Percentiles rank a stretch among this genome's conserved stretches.
Conservation (phyloP, 805 yeast genomes). For the Candida succiphila region DNA sequence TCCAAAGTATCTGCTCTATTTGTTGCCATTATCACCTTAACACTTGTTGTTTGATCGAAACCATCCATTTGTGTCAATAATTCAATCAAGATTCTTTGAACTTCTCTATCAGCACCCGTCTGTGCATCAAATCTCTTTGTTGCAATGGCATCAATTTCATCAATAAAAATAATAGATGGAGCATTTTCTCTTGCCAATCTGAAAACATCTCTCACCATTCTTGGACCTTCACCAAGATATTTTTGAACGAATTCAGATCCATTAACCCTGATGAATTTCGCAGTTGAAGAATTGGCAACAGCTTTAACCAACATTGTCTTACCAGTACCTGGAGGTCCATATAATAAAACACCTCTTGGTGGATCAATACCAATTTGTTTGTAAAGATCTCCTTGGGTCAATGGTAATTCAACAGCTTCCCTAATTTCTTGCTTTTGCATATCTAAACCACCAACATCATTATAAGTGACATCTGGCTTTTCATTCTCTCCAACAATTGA, state of each 20-base stretch:
- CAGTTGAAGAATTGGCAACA: slow-evolving; percentile 93
- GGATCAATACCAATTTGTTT: slow-evolving; percentile 98
- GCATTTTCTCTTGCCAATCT: slow-evolving; percentile 95
- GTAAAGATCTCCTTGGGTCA: slow-evolving; percentile 91
- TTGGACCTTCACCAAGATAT: slow-evolving; percentile 97
- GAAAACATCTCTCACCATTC: slow-evolving; percentile 99
- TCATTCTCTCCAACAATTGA: slow-evolving; percentile 92
- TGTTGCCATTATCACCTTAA: slow-evolving; percentile 98
- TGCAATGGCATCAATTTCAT: slow-evolving; percentile 98
- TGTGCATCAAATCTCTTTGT: slow-evolving; percentile 99
- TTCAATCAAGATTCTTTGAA: slow-evolving; percentile 94
- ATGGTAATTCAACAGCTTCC: slow-evolving; percentile 96
- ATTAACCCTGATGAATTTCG: slow-evolving; percentile 91
- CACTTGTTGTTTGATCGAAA: slow-evolving; percentile 90
- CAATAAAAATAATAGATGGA: slow-evolving; percentile 94
- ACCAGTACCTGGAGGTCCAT: slow-evolving; percentile 99
- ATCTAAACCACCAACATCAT: slow-evolving; percentile 97
- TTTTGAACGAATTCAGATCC: slow-evolving; percentile 98
- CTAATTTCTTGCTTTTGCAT: slow-evolving; percentile 99
- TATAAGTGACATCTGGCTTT: slow-evolving; percentile 86
- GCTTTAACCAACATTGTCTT: slow-evolving; percentile 99
- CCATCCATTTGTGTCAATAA: slow-evolving; percentile 99
- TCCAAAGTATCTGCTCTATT: slow-evolving; percentile 99
- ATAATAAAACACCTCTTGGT: slow-evolving; percentile 92
- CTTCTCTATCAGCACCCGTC: slow-evolving; percentile 99